Conservation (phyloP, 108 stramenopile genomes). For the Chaetoceros muelleri region DNA sequence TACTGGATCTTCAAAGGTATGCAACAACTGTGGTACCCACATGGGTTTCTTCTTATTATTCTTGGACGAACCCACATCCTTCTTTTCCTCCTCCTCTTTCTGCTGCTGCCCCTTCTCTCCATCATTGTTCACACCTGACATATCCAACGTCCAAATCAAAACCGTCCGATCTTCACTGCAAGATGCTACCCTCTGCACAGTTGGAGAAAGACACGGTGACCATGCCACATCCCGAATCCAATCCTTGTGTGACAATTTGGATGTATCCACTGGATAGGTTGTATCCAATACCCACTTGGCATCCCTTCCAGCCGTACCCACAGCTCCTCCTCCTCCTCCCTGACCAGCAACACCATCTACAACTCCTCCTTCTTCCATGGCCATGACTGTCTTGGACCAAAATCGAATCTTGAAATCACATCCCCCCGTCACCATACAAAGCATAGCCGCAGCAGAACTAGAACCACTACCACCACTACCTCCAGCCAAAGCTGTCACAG, state of each 20-base stretch:
- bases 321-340: slow-evolving; percentile 49
- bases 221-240: slow-evolving; percentile 99
- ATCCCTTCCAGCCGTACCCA: slow-evolving; percentile 15
- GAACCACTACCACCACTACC: slow-evolving; percentile 27
- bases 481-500: too few relatives aligned
- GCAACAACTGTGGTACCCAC: slow-evolving; percentile 77
- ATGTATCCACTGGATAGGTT: not conserved
- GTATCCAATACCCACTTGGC: not conserved
- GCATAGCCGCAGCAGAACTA: not conserved
- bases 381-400: slow-evolving; percentile 56
- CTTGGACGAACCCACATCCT: slow-evolving; percentile 9
- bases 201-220: slow-evolving; percentile 88
- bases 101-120: too few relatives aligned
- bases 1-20: slow-evolving; percentile 85
- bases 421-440: slow-evolving; percentile 88
- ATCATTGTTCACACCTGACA: too few relatives aligned
- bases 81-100: slow-evolving; percentile 4
- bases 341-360: slow-evolving; percentile 25
- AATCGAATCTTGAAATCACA: slow-evolving; percentile 93
- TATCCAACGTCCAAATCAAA: slow-evolving; percentile 93
- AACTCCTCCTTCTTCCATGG: too few relatives aligned
- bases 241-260: slow-evolving; percentile 53
- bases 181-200: slow-evolving; percentile 79
- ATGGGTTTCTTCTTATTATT: slow-evolving; percentile 7
- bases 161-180: slow-evolving; percentile 92